Evolutionary conservation across 768 basidiomycete species (phyloP).

Genomic region (Xanthoconium purpureum): DNA sequence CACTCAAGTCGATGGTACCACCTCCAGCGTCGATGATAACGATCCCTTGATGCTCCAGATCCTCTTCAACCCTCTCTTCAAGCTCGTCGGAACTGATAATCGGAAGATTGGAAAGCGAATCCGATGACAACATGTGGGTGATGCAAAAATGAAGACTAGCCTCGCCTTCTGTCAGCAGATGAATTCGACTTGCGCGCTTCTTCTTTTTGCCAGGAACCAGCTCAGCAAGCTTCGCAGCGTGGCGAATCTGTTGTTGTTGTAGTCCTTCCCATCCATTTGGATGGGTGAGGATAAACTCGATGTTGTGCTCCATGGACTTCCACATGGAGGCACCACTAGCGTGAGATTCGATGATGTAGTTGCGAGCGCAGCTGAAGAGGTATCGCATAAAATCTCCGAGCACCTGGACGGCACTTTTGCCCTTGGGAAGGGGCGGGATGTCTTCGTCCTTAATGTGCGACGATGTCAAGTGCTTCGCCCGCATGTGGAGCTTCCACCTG

Average conservation of each 20-base stretch:
- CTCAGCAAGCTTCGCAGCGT: neutral
- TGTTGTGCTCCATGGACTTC: conserved; percentile 1
- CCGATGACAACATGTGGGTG: conserved; percentile 35
- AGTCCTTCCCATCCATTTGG: conserved; percentile 7
- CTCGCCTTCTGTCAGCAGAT: conserved; percentile 26
- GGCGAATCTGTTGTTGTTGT: conserved; percentile 4
- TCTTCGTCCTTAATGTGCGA: conserved; percentile 21
- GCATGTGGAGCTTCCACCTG: conserved; percentile 31
- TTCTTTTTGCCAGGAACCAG: conserved; percentile 8
- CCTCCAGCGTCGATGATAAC: conserved; percentile 33
- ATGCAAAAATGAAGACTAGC: conserved; percentile 38
- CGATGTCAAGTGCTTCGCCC: conserved; percentile 22
- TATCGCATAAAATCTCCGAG: conserved; percentile 29
- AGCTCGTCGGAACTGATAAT: neutral
- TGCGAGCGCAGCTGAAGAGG: conserved; percentile 21
- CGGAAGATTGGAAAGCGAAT: neutral
- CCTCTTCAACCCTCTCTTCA: neutral
- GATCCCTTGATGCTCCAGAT: conserved; percentile 29
- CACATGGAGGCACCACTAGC: conserved; percentile 22
- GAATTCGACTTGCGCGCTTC: conserved; percentile 16
- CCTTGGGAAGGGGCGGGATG: conserved; percentile 21
- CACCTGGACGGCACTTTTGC: conserved; percentile 18
- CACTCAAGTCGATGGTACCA: conserved; percentile 36
- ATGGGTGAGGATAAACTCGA: conserved; percentile 6
- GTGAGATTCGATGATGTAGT: conserved; percentile 23